These are phyloP conservation scores for Aspergillus asperescens DNA, from an alignment of 495 filamentous ascomycete species.

Conservation along the genomic window DNA sequence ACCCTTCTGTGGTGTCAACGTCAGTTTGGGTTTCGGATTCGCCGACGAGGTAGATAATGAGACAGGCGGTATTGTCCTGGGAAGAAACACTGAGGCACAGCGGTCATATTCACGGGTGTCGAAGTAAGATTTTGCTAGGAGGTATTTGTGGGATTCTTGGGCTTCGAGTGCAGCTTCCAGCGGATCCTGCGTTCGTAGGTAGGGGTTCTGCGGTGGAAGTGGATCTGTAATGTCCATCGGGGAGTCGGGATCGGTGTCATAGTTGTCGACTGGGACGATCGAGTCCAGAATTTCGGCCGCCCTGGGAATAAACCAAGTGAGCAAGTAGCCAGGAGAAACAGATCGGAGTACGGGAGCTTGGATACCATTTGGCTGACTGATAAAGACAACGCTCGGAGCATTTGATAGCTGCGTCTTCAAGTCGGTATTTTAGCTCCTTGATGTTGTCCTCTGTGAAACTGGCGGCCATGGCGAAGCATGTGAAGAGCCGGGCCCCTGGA, in stretches of 20 bases:
- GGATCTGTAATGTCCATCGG: constrained; percentile 48
- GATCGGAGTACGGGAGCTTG: neutral
- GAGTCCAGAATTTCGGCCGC: constrained; percentile 90
- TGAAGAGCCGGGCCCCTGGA: neutral
- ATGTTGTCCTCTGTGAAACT: constrained; percentile 38
- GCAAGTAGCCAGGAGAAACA: neutral
- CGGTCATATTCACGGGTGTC: constrained; percentile 95
- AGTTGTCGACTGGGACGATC: constrained; percentile 49
- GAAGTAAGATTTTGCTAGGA: constrained; percentile 91
- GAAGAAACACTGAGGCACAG: constrained; percentile 84
- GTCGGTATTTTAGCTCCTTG: constrained; percentile 52
- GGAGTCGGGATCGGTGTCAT: constrained; percentile 55
- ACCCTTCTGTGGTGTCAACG: constrained; percentile 44
- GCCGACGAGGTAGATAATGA: constrained; percentile 48
- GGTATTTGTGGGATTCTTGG: constrained; percentile 72
- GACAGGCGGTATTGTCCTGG: constrained; percentile 61
- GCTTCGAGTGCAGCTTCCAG: constrained; percentile 73
- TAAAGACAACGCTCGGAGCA: constrained; percentile 95
- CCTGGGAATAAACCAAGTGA: constrained; percentile 45
- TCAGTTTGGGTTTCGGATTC: constrained; percentile 35
- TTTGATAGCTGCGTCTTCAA: constrained; percentile 80
- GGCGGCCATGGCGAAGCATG: constrained; percentile 27
- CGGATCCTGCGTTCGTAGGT: constrained; percentile 48
- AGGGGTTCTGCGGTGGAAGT: constrained; percentile 38
- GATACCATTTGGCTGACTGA: constrained; percentile 93